Base-by-base conservation (phyloP, 257 asterid genomes). In the Solanum virginianum region DNA sequence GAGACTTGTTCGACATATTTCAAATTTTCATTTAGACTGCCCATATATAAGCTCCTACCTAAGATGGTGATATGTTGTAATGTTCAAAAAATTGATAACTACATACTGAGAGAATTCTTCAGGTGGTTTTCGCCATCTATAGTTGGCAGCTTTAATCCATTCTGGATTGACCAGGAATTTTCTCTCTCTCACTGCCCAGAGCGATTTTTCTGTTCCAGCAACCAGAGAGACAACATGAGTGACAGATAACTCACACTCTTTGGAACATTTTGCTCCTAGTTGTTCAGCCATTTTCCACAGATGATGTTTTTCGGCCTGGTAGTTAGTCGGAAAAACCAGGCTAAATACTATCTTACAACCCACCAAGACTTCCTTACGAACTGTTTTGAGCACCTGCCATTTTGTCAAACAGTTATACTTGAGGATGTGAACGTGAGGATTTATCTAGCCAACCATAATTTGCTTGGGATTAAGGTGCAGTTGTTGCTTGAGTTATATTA, bases 61-160 rank as follows among this genome's bases (percentile, higher is more conserved):
- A 11, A 13, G 72, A 26, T 65, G 43, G 43, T 11, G 70, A 39
- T 60, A 62, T 62, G 70, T 12, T 62, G 70, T 12, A 24, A 62
- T 65, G 20, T 63, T 26, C 10, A 65, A 65, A 26, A 65, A 26
- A 13, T 26, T 65, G 71, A 65, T 65, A 24, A 63, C 41, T 85
- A 80, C 81, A 15, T 88, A 85, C 62, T 82, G 29, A 1, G 92
- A 88, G 83, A 88, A 92, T 57, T 92, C 94, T 90, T 94, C 98
- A 0, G 97, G 94, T 82, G 88, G 94, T 90, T 80, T 93, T 85
- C 82, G 59, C 97, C 97, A 94, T 77, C 87, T 60, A 88, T 88
- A 93, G 74, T 90, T 90, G 86, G 94, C 87, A 80, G 97, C 95
- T 69, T 93, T 94, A 56, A 93, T 88, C 98, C 98, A 92, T 55